phyloP scores from a whole-genome alignment of 768 basidiomycete species.

The Agaricus bisporus region DNA sequence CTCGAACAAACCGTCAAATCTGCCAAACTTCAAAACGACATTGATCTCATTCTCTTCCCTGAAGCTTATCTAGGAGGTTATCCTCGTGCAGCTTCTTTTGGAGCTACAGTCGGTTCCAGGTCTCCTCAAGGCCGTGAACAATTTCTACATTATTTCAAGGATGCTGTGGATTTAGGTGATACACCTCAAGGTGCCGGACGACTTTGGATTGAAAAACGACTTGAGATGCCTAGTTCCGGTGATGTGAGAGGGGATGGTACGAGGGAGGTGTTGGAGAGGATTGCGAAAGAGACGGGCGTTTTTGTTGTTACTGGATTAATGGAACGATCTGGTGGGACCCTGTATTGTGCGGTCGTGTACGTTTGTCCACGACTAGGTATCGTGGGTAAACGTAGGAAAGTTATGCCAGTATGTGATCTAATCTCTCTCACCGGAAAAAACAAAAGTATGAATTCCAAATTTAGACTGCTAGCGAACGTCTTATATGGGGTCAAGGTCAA shows the following conservation, averaged over 20 bases:
- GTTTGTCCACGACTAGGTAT: slow-evolving; percentile 45
- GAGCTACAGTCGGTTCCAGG: slow-evolving; percentile 44
- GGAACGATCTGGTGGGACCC: slow-evolving; percentile 51
- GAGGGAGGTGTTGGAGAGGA: slow-evolving; percentile 27
- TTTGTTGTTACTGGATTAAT: slow-evolving; percentile 58
- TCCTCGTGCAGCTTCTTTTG: slow-evolving; percentile 52
- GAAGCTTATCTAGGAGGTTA: slow-evolving; percentile 38
- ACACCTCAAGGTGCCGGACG: slow-evolving; percentile 30
- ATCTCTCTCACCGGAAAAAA: too few species aligned
- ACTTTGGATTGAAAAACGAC: neutral
- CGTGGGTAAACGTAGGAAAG: slow-evolving; percentile 58
- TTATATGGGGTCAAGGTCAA: slow-evolving; percentile 61
- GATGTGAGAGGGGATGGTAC: neutral
- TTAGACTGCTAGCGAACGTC: slow-evolving; percentile 46
- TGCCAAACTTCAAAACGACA: neutral
- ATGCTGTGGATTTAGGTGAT: slow-evolving; percentile 54
- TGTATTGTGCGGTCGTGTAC: slow-evolving; percentile 58
- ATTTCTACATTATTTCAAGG: slow-evolving; percentile 45
- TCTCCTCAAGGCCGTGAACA: slow-evolving; percentile 48
- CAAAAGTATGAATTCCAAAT: neutral
- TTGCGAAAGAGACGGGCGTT: slow-evolving; percentile 41
- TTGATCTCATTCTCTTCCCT: neutral
- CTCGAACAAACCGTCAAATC: neutral
- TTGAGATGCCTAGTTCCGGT: neutral
- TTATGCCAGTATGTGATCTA: slow-evolving; percentile 33